Evolutionary conservation across 306 rosid genomes (phyloP).

Genomic region (Rosa rugosa): DNA sequence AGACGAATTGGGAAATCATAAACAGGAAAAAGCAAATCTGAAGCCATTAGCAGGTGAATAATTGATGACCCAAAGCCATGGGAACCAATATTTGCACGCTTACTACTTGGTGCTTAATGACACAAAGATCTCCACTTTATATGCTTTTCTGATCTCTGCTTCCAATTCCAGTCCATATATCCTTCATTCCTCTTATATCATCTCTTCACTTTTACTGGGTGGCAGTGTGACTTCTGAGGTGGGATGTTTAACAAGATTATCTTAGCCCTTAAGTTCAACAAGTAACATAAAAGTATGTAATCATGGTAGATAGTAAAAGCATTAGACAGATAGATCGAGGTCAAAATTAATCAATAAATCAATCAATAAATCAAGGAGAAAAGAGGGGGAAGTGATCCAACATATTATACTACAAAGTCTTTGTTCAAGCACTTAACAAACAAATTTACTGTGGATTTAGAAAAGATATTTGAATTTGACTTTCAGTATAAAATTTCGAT

Average conservation of each 20-base stretch:
- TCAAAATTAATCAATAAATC: not conserved
- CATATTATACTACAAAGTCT: not conserved
- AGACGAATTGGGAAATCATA: not conserved
- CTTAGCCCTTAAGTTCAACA: not conserved
- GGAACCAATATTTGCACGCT: constrained; percentile 4
- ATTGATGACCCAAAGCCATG: constrained; percentile 6
- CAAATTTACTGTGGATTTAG: not conserved
- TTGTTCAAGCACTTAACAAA: not conserved
- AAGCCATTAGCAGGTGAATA: not conserved
- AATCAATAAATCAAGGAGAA: not conserved
- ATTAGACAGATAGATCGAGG: not conserved
- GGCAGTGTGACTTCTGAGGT: not conserved
- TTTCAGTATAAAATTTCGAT: not conserved
- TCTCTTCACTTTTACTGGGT: not conserved
- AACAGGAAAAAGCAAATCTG: not conserved
- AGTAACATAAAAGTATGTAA: not conserved
- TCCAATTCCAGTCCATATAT: not conserved
- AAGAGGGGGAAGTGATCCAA: not conserved
- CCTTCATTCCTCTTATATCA: not conserved
- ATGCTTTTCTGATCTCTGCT: not conserved
- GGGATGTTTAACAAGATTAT: constrained; percentile 12
- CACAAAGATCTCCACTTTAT: not conserved
- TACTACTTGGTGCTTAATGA: constrained; percentile 13
- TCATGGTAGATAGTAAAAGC: not conserved
- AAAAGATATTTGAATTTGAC: not conserved